Evolutionary conservation across 306 rosid species (phyloP), one percentile per base, ranked within the genome.

Genomic region (Prunus padus): DNA sequence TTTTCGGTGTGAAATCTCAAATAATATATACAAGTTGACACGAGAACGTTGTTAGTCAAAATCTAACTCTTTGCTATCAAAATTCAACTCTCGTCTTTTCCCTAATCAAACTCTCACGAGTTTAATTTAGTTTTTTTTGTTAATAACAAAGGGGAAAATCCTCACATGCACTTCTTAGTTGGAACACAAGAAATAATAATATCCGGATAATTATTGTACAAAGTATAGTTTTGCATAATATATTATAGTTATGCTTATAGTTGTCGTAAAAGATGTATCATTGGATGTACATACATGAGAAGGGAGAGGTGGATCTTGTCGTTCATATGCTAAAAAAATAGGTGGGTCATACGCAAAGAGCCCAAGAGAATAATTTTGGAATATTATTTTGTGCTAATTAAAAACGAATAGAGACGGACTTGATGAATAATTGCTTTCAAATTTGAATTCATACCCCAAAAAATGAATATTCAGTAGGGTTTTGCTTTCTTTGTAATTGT

Each of bases 351-450:
- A 55, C 40, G 14, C 47, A 23, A 37, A n/a, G 2, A 22, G 42
- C 42, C 46, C 31, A 20, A 54, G 33, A 40, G 68, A 23, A 42
- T 74, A 28, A 30, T 26, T 61, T 42, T 7, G 47, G 77, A 75
- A 63, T 69, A 69, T 69, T 60, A 63, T 75, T 69, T 69, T 69
- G 64, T 69, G 76, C 62, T 31, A 23, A 40, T 26, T 56, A 26
- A 15, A 60, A 57, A 20, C 13, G 11, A 54, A 8, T 0, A 54
- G 26, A n/a, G 22, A 3, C 13, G 9, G 5, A 54, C 22, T n/a
- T 54, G 40, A 54, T 6, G 4, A 54, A 54, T 54, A 54, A 19
- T 8, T 54, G 3, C 26, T 20, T 55, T 25, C 61, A 20, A 55
- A 9, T 55, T 55, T 3, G 61, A 55, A 20, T 33, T 57, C 33